Evolutionary conservation across 495 filamentous ascomycete genomes (phyloP), one percentile per base, ranked within the genome.

Genomic region (Hypoxylon trugodes): DNA sequence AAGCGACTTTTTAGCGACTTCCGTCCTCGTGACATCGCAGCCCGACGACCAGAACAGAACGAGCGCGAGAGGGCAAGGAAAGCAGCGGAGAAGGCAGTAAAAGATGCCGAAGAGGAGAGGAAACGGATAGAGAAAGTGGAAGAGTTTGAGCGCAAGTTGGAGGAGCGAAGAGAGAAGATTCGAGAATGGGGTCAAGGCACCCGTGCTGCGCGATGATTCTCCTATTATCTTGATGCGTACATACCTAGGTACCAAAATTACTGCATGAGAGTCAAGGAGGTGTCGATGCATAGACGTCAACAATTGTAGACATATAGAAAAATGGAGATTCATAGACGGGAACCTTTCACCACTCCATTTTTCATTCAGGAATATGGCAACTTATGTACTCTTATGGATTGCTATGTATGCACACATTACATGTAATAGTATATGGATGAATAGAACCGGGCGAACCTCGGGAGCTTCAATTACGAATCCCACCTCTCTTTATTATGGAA

Each of bases 1-100:
- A 98, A 99, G 84, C 72, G 70, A 25, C 65, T 89, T 15, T 99
- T 97, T 73, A 96, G 91, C 71, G 95, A 99, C 73, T 96, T 90
- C 78, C 87, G 84, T 52, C 93, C 95, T 4, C 94, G 96, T 74
- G 96, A 98, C 73, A 97, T 99, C 69, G 96, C 95, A 10, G 76
- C 87, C 18, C 85, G 95, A 63, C 80, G 95, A 41, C 85, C 87
- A 12, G 95, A 98, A 72, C 95, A 99, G 81, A 77, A 96, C n/a
- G 81, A 87, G 76, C 79, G 84, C 40, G 94, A 98, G 79, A 74
- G 80, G 33, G 78, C 76, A 25, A 81, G 93, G 54, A 88, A 88
- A 74, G 78, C 78, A 57, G 82, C 77, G 58, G 90, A 93, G 78
- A 74, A 73, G 48, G 72, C 77, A 45, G 77, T 83, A 57, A 81